Percentiles rank a stretch among this genome's conserved stretches.
Conservation (phyloP, 305 asterid genomes). For the Rubia peregrina region DNA sequence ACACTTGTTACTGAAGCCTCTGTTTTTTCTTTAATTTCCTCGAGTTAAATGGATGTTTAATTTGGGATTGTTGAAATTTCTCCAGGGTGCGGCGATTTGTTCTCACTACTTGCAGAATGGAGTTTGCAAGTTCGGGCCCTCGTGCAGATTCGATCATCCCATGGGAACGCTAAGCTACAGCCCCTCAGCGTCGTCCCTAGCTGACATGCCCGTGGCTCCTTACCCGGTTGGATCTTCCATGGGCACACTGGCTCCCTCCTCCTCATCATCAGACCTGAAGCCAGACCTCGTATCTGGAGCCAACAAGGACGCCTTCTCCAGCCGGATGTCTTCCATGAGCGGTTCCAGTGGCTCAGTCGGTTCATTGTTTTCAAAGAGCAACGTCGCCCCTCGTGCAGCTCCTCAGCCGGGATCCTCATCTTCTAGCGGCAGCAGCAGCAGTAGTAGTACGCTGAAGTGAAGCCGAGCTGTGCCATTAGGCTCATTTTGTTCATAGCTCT, state of each 20-base stretch:
- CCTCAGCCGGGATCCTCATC: conserved; percentile 47
- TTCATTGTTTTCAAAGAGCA: conserved; percentile 29
- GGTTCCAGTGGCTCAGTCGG: conserved; percentile 44
- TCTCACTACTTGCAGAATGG: conserved; percentile 75
- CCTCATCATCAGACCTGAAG: conserved; percentile 67
- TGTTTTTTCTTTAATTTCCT: neutral
- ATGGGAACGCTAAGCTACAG: conserved; percentile 66
- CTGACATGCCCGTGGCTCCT: conserved; percentile 85
- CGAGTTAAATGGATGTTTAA: neutral
- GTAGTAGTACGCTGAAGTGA: conserved; percentile 32
- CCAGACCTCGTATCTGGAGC: conserved; percentile 48
- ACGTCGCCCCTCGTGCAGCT: conserved; percentile 35
- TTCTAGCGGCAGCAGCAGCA: conserved; percentile 48
- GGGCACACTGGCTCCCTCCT: conserved; percentile 73
- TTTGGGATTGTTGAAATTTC: conserved; percentile 9
- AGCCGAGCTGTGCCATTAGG: conserved; percentile 3
- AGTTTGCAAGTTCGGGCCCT: conserved; percentile 78
- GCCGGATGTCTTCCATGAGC: conserved; percentile 57
- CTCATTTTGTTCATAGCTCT: conserved; percentile 23
- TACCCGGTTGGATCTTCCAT: conserved; percentile 66
- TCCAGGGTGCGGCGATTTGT: conserved; percentile 73
- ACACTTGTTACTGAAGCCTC: neutral
- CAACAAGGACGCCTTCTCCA: conserved; percentile 46
- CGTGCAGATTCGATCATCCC: conserved; percentile 89
- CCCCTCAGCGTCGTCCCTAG: conserved; percentile 81